Evolutionary conservation across 345 rosid species (phyloP), one percentile per base, ranked within the genome.

Genomic region (Eucalyptus brandiana): DNA sequence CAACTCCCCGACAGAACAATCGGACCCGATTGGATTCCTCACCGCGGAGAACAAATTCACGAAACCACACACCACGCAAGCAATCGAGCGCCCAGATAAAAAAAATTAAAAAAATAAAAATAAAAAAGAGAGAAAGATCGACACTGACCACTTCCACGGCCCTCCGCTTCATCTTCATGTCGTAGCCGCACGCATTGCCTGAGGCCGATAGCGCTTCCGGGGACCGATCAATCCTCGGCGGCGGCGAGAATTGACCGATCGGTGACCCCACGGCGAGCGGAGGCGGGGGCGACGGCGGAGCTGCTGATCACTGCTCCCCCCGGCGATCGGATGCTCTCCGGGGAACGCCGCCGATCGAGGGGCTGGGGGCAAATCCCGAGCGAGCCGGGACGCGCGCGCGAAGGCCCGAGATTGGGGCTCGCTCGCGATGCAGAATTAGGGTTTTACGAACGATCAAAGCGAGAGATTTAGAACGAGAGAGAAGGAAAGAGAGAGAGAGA

Each of bases 91-190:
- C 67, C 8, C 62, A 21, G 60, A 58, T 56, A 58, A 28, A 54
- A 56, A 56, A 58, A 50, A 2, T 14, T 2, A 3, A 51, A 51
- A 17, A 17, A n/a, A n/a, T n/a, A 17, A 17, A 17, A 17, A 14
- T 5, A 15, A 18, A 6, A 17, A 18, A 51, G 24, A 8, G 9
- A 53, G 10, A 53, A 53, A 8, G 58, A 67, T 86, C 42, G 45
- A 86, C 65, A 94, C 96, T 93, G 65, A 97, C 99, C 94, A 96
- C 99, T 96, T 95, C 98, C 48, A 93, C 87, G 92, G 96, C 93
- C 93, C 97, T 95, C 88, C 95, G 89, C 91, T 95, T 93, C 87
- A 96, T 94, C 96, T 97, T 97, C 99, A 96, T 97, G 88, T 89
- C 91, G 91, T 87, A 88, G 91, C 92, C 93, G 86, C 93, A 88